Percentiles rank a stretch among this genome's conserved stretches.
Evolutionary conservation across 2,329 filamentous ascomycete species (phyloP).

Genomic region (Neofusicoccum ribis): DNA sequence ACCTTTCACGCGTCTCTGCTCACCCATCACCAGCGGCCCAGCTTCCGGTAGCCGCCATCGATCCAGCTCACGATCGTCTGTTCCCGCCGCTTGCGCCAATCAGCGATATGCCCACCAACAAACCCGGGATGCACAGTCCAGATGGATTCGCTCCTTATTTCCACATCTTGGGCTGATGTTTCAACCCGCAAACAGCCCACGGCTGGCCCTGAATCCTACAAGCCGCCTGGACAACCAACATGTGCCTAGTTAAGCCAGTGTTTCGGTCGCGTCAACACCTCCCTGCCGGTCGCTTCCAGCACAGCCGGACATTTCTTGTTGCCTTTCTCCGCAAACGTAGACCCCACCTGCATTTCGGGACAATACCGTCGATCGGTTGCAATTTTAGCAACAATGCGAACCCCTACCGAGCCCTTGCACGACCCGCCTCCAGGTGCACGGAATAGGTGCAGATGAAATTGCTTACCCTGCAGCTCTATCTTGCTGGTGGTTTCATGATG

Average conservation of each 20-base stretch:
- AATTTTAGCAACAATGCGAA: too few relatives aligned
- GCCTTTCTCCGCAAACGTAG: too few relatives aligned
- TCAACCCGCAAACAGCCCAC: neutral
- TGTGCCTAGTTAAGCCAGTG: neutral
- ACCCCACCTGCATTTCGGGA: too few relatives aligned
- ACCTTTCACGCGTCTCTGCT: neutral
- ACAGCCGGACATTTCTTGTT: too few relatives aligned
- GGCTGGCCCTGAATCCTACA: neutral
- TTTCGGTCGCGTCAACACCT: neutral
- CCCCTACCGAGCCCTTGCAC: too few relatives aligned
- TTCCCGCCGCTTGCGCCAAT: neutral
- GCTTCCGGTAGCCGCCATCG: neutral
- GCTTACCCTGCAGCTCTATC: neutral
- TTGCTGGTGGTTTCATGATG: neutral
- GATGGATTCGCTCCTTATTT: neutral
- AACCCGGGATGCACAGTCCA: neutral
- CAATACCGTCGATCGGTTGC: too few relatives aligned
- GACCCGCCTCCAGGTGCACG: too few relatives aligned
- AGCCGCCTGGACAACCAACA: neutral
- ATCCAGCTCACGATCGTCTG: neutral
- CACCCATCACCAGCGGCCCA: neutral
- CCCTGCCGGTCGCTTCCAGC: neutral
- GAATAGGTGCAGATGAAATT: too few relatives aligned
- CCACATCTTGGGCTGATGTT: neutral
- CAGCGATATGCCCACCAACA: neutral